These are phyloP conservation scores for Microsporum audouinii DNA, from an alignment of 2,329 filamentous ascomycete genomes.

Conservation along the genomic window DNA sequence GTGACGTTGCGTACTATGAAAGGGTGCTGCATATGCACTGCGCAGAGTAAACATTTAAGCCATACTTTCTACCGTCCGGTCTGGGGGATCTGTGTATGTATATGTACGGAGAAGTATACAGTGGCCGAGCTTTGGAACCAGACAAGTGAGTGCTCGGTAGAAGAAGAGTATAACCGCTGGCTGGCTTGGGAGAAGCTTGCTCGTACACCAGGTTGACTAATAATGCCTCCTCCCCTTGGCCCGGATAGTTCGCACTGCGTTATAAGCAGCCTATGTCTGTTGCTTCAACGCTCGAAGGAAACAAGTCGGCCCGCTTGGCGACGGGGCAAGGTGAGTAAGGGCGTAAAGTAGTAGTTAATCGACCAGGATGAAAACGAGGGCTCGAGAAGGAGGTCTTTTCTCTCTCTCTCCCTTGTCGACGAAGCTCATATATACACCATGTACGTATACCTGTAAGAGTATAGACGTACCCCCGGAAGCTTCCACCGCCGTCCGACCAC, in stretches of 20 bases:
- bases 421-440: neutral
- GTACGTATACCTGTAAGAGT: neutral
- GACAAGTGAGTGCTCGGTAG: neutral
- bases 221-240: neutral
- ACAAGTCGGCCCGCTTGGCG: neutral
- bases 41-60: neutral
- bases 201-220: no score
- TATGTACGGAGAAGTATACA: no score
- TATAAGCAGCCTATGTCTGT: neutral
- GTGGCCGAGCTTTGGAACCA: no score
- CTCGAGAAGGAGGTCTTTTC: no score
- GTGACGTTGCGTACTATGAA: neutral
- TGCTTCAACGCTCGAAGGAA: neutral
- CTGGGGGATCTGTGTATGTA: no score
- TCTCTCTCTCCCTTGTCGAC: neutral
- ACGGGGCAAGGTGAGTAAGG: neutral
- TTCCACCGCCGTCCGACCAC: neutral
- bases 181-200: neutral
- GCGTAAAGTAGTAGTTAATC: neutral
- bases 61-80: no score
- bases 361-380: neutral
- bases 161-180: neutral
- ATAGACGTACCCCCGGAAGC: neutral
- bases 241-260: neutral
- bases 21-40: neutral